Base-by-base conservation (phyloP, 2,329 filamentous ascomycete species). In the Fusarium denticulatum region DNA sequence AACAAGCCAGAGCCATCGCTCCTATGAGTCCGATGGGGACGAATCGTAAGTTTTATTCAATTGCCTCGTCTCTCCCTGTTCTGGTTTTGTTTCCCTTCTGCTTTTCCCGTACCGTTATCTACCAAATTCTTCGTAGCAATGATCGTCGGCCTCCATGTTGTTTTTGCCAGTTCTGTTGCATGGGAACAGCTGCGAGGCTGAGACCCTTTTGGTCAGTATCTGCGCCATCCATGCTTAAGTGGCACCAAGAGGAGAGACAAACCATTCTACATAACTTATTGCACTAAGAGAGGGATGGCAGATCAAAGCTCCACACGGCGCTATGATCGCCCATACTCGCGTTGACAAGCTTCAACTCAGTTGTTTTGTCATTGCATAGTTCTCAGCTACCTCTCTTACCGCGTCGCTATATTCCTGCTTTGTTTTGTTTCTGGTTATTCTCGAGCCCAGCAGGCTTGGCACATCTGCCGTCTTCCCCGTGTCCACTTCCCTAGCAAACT, bases 1-100 rank as follows among this genome's bases (percentile, higher is more conserved):
- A 46, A 76, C 74, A 62, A 83, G 81, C 73, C 80, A 82, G 43
- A 52, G 81, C 69, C 80, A 82, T 67, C 80, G 77, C 24, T 80
- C 80, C 34, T 80, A 79, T 50, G 79, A 82, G 65, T 82, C 80
- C 18, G 82, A 82, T 60, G 76, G 75, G 32, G 67, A 69, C 16
- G 82, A 83, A 61, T 73, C 71, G 77, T 78, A 40, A 78, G 77
- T 70, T 60, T 37, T 60, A 53, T 28, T 45, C 43, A 64, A 55
- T 47, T 77, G 64, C 45, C 67, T 60, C 66, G 28, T 60, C 52
- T 61, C 63, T 55, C 47, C 59, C 24, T 43, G n/a, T 69, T 63
- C 26, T 28, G 46, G 24, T 39, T 36, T 49, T 52, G 36, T 37
- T 30, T 16, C 40, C 22, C 20, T 70, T 43, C 52, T 34, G 26